These are phyloP conservation scores for Penicillium fuscoglaucum DNA, from an alignment of 2,329 filamentous ascomycete species.

Conservation along the genomic window DNA sequence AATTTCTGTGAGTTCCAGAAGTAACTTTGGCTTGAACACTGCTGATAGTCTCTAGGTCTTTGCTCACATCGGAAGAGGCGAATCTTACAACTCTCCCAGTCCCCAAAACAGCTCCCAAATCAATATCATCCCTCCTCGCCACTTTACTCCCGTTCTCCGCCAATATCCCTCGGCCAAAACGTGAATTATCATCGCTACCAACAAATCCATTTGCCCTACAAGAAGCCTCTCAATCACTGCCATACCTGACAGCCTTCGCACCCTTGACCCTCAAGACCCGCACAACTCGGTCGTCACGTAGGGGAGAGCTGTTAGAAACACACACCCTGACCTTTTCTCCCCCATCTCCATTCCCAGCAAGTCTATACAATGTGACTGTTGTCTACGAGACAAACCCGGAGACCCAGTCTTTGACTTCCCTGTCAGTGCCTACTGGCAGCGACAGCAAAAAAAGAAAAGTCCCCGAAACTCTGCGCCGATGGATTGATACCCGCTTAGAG, in stretches of 20 bases:
- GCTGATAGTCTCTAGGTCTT: slow-evolving; percentile 32
- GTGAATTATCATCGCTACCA: slow-evolving; percentile 43
- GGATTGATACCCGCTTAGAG: slow-evolving; percentile 38
- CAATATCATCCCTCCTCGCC: slow-evolving; percentile 41
- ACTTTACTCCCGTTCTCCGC: slow-evolving; percentile 44
- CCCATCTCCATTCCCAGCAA: slow-evolving; percentile 38
- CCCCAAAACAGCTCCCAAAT: slow-evolving; percentile 21
- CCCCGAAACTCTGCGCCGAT: slow-evolving; percentile 34
- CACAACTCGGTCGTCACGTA: slow-evolving; percentile 28
- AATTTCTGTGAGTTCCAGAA: slow-evolving; percentile 35
- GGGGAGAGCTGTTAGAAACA: slow-evolving; percentile 30
- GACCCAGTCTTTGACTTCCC: slow-evolving; percentile 35
- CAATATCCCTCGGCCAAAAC: slow-evolving; percentile 25
- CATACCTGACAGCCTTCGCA: slow-evolving; percentile 71
- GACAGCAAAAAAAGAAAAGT: slow-evolving; percentile 25
- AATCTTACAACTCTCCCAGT: slow-evolving; percentile 23
- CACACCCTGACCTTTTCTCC: slow-evolving; percentile 40
- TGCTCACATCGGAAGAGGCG: slow-evolving; percentile 34
- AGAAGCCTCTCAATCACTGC: slow-evolving; percentile 56
- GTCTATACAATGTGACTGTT: slow-evolving; percentile 36
- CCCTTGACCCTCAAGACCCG: slow-evolving; percentile 57
- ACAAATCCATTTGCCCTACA: slow-evolving; percentile 67
- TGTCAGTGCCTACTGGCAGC: slow-evolving; percentile 27
- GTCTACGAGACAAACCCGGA: slow-evolving; percentile 39
- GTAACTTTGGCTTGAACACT: neutral